These are phyloP conservation scores for Thelonectria discophora DNA, from an alignment of 2,329 filamentous ascomycete genomes.

Conservation along the genomic window DNA sequence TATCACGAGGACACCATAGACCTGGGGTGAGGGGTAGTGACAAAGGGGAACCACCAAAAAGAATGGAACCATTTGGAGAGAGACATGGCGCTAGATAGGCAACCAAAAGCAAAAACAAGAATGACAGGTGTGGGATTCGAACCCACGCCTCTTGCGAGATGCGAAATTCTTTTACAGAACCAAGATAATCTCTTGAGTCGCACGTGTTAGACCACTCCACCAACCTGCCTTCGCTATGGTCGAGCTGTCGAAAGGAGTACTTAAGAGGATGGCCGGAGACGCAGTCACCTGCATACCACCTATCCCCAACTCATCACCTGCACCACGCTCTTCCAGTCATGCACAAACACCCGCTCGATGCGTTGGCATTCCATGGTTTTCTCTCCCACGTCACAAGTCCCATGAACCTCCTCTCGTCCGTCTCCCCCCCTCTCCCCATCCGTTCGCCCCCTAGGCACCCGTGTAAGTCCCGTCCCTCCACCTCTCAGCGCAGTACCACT, in stretches of 20 bases:
- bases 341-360: conserved; percentile 38
- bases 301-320: conserved; percentile 3
- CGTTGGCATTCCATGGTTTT: conserved; percentile 27
- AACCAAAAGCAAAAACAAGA: neutral
- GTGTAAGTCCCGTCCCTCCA: neutral
- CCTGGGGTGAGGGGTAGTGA: too few species aligned
- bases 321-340: conserved; percentile 36
- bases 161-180: conserved; percentile 6
- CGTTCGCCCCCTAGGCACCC: neutral
- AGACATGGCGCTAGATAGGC: too few species aligned
- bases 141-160: conserved; percentile 10
- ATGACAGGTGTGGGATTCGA: conserved; percentile 7
- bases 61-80: too few species aligned
- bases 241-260: too few species aligned
- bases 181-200: conserved; percentile 7
- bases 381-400: too few species aligned
- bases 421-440: neutral
- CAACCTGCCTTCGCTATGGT: neutral
- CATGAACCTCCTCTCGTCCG: too few species aligned
- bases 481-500: neutral
- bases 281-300: neutral
- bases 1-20: neutral
- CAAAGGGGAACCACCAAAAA: too few species aligned
- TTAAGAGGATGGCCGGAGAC: too few species aligned
- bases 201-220: conserved; percentile 13